Percentiles rank a stretch among this genome's conserved stretches.
Evolutionary conservation across 2,329 filamentous ascomycete genomes (phyloP).

Genomic region (Aaosphaeria arxii): DNA sequence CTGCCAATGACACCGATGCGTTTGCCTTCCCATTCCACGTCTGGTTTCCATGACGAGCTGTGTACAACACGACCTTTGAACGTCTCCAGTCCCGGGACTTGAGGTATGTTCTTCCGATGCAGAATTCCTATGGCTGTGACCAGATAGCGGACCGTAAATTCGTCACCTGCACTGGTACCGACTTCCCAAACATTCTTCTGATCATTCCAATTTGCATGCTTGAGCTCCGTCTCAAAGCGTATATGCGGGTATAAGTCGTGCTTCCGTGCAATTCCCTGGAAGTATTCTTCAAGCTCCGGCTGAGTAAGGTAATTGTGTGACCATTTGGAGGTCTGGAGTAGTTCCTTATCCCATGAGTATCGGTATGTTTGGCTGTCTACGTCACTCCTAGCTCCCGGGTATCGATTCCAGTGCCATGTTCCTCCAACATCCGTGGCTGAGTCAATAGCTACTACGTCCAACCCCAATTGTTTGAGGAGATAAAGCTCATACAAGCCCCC

Average conservation of each 20-base stretch:
- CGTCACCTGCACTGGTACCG: conserved; percentile 16
- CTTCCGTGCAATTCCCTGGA: not conserved
- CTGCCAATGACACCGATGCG: conserved; percentile 57
- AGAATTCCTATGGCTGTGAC: conserved; percentile 48
- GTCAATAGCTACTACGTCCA: not conserved
- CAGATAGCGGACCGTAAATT: conserved; percentile 35
- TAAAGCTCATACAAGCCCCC: not conserved
- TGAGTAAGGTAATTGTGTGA: not conserved
- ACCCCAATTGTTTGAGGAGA: not conserved
- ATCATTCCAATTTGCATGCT: conserved; percentile 33
- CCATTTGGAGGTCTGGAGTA: not conserved
- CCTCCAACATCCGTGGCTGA: not conserved
- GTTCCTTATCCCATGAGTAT: conserved; percentile 1
- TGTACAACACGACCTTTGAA: conserved; percentile 46
- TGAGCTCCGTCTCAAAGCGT: conserved; percentile 39
- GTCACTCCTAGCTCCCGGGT: conserved; percentile 1
- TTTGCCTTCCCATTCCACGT: conserved; percentile 53
- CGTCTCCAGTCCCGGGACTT: conserved; percentile 32
- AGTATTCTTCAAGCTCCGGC: not conserved
- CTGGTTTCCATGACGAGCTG: conserved; percentile 57
- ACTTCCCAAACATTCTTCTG: conserved; percentile 25
- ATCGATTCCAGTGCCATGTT: conserved; percentile 36
- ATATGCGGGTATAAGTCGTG: not conserved
- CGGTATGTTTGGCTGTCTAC: not conserved
- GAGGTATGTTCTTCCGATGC: conserved; percentile 44